These are phyloP conservation scores for Globisporangium nagaii DNA, from an alignment of 352 stramenopile species.

Conservation along the genomic window DNA sequence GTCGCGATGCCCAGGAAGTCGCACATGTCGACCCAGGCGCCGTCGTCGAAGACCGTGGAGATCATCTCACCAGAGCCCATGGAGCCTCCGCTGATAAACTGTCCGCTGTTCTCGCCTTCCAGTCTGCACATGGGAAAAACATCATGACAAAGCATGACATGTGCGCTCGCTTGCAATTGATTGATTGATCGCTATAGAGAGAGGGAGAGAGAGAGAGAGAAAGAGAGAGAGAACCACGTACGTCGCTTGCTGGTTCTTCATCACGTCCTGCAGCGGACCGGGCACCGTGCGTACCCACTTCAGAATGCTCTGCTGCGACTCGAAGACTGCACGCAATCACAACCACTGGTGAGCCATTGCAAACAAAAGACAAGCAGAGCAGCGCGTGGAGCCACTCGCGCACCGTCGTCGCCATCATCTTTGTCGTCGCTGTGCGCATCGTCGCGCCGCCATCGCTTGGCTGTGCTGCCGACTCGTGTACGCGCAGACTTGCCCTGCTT, in stretches of 20 bases:
- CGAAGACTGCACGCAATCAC: slow-evolving; percentile 23
- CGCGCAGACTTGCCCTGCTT: too few relatives aligned
- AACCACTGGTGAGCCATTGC: too few relatives aligned
- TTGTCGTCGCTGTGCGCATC: not conserved
- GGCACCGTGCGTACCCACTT: slow-evolving; percentile 74
- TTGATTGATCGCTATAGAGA: too few relatives aligned
- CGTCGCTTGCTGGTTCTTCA: slow-evolving; percentile 62
- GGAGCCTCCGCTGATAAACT: slow-evolving; percentile 35
- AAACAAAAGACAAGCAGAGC: too few relatives aligned
- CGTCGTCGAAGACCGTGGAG: slow-evolving; percentile 72
- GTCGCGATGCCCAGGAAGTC: slow-evolving; percentile 41
- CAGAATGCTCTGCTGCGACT: slow-evolving; percentile 65
- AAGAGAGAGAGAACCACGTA: not conserved
- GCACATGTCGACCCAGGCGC: slow-evolving; percentile 82
- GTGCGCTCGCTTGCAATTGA: not conserved
- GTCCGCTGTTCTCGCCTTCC: slow-evolving; percentile 32
- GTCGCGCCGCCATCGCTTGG: not conserved
- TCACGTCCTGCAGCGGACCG: slow-evolving; percentile 66
- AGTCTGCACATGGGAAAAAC: slow-evolving; percentile 18
- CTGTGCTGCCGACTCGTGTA: too few relatives aligned
- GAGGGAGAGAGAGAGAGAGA: not conserved
- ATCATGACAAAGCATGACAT: not conserved
- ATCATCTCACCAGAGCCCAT: slow-evolving; percentile 36
- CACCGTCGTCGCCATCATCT: not conserved
- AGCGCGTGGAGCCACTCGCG: too few relatives aligned